Evolutionary conservation across 768 basidiomycete genomes (phyloP).

Genomic region (Leccinum disarticulatum): DNA sequence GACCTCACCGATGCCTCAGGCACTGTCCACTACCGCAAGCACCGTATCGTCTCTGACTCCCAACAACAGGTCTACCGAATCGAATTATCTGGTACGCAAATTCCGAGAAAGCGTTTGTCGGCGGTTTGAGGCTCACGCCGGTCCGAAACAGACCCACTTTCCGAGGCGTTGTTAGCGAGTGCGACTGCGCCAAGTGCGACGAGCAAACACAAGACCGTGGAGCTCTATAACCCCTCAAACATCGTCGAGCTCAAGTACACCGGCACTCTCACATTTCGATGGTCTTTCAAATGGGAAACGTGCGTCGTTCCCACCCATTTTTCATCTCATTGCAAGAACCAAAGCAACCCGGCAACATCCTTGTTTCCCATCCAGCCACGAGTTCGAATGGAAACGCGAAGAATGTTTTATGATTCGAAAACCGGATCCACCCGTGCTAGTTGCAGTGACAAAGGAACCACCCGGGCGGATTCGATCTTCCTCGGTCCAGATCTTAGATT

Average conservation of each 20-base stretch:
- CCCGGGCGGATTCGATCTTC: conserved; percentile 62
- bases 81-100: conserved; percentile 61
- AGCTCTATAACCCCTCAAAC: conserved; percentile 71
- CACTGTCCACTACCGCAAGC: conserved; percentile 69
- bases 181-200: conserved; percentile 62
- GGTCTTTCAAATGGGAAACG: conserved; percentile 85
- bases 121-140: not conserved
- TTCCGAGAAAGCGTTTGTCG: not conserved
- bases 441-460: conserved; percentile 78
- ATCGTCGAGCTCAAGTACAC: conserved; percentile 72
- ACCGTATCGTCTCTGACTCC: conserved; percentile 45
- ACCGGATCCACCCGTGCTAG: conserved; percentile 83
- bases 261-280: conserved; percentile 71
- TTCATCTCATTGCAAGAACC: conserved; percentile 3
- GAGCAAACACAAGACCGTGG: conserved; percentile 71
- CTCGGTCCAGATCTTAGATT: conserved; percentile 77
- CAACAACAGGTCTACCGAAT: conserved; percentile 51
- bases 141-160: conserved; percentile 59
- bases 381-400: conserved; percentile 85
- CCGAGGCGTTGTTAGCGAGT: conserved; percentile 67
- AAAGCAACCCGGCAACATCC: conserved; percentile 44
- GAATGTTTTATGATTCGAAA: conserved; percentile 82
- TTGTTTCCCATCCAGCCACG: conserved; percentile 48
- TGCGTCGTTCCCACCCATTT: conserved; percentile 37
- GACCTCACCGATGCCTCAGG: conserved; percentile 62